These are phyloP conservation scores for Ogataea ganodermae DNA, from an alignment of 805 yeast genomes.

Conservation along the genomic window DNA sequence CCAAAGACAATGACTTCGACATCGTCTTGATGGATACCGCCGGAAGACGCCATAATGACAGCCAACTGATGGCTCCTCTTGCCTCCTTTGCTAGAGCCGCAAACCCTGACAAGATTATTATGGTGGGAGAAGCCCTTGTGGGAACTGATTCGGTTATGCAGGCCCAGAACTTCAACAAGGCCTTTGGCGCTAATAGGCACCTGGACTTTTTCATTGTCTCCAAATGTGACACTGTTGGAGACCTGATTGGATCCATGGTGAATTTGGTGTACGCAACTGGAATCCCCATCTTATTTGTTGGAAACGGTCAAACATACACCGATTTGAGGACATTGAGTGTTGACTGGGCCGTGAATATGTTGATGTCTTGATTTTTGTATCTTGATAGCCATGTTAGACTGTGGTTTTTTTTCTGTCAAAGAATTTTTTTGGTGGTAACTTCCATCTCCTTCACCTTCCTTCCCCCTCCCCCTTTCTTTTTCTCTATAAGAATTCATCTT, in stretches of 20 bases:
- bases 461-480: too few species aligned
- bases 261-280: constrained; percentile 97
- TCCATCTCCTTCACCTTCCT: background rate
- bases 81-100: constrained; percentile 96
- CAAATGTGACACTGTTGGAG: constrained; percentile 97
- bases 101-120: constrained; percentile 90
- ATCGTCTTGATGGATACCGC: constrained; percentile 95
- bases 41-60: constrained; percentile 94
- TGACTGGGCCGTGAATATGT: constrained; percentile 85
- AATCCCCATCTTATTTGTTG: constrained; percentile 92
- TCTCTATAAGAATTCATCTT: constrained; percentile 22
- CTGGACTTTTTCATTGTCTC: constrained; percentile 90
- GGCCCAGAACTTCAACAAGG: constrained; percentile 88
- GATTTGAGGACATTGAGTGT: constrained; percentile 89
- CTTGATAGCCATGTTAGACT: background rate
- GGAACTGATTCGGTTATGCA: constrained; percentile 97
- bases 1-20: constrained; percentile 68
- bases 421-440: too few species aligned
- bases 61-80: constrained; percentile 91
- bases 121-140: constrained; percentile 98
- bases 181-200: constrained; percentile 80
- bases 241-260: constrained; percentile 93
- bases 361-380: constrained; percentile 54
- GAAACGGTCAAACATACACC: constrained; percentile 96
- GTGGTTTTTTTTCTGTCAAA: background rate